Evolutionary conservation across 139 green algal genomes (phyloP), one percentile per base, ranked within the genome.

Genomic region (Protoeuglena noctilucae): DNA sequence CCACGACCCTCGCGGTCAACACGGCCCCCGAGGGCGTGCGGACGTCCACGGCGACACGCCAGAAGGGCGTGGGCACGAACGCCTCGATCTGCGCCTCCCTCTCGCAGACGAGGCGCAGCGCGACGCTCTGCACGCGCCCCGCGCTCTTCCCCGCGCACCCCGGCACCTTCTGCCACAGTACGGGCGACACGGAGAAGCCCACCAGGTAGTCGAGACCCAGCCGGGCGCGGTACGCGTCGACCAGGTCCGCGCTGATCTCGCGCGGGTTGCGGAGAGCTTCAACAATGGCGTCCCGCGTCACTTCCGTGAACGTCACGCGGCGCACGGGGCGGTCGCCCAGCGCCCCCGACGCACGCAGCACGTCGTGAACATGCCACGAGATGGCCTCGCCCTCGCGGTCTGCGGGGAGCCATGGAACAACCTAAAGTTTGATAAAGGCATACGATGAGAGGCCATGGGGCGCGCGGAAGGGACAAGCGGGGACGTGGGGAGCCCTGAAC

Each of bases 351-450:
- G 77, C 68, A 65, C 70, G 21, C 1, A 94, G 76, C 65, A 82
- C 66, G 63, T 95, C 53, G 43, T 65, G 26, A 0, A 97, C 47
- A 67, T 97, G 89, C 89, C 89, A 97, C 22, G 76, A 74, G 46
- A 97, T 97, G 59, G 86, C 89, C 73, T 97, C 89, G 1, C 89
- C 89, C 68, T 94, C 85, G 2, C 85, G 55, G 53, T 46, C 27
- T n/a, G n/a, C n/a, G n/a, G n/a, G n/a, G n/a, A n/a, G n/a, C n/a
- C n/a, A n/a, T n/a, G n/a, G n/a, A n/a, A n/a, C n/a, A n/a, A n/a
- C n/a, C n/a, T n/a, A n/a, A n/a, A n/a, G n/a, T n/a, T n/a, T n/a
- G n/a, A n/a, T n/a, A n/a, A n/a, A n/a, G n/a, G n/a, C n/a, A n/a
- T n/a, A n/a, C n/a, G n/a, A n/a, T n/a, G n/a, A n/a, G n/a, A n/a